These are phyloP conservation scores for Backusella psychrophila DNA, from an alignment of 192 early-diverging fungal genomes.

Conservation along the genomic window DNA sequence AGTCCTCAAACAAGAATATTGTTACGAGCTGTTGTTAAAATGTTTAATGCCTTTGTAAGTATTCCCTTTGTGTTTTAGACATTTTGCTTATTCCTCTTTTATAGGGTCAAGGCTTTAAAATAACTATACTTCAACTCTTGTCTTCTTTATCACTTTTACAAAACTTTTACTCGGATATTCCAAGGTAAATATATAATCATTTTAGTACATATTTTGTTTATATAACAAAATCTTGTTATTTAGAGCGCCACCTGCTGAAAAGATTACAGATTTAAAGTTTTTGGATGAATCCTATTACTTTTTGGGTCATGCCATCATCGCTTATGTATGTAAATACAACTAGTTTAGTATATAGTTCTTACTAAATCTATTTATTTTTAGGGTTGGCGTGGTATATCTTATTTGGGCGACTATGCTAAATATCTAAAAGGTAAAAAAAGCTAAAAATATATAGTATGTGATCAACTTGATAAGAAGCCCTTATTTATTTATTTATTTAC, in stretches of 20 bases:
- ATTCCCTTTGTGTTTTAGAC: background rate
- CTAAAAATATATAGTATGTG: background rate
- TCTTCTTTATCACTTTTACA: slow-evolving; percentile 56
- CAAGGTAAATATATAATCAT: slow-evolving; percentile 19
- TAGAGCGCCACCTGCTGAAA: slow-evolving; percentile 35
- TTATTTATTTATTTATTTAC: too few relatives aligned
- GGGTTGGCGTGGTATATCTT: slow-evolving; percentile 40
- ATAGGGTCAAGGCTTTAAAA: slow-evolving; percentile 63
- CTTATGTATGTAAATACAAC: slow-evolving; percentile 40
- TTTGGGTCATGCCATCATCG: slow-evolving; percentile 56
- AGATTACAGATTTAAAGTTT: slow-evolving; percentile 32
- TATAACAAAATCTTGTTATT: background rate
- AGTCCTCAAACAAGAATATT: slow-evolving; percentile 49
- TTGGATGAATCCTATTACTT: slow-evolving; percentile 56
- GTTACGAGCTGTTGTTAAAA: slow-evolving; percentile 47
- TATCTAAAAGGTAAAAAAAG: slow-evolving; percentile 33
- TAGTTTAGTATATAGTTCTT: background rate
- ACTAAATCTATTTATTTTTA: background rate
- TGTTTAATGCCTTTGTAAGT: slow-evolving; percentile 49
- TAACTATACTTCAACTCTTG: slow-evolving; percentile 51
- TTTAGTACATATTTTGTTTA: background rate
- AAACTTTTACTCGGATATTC: slow-evolving; percentile 47
- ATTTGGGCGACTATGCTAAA: slow-evolving; percentile 39
- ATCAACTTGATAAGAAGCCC: too few relatives aligned
- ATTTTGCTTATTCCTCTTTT: too few relatives aligned